Conservation (phyloP, 345 rosid genomes). For the Eucalyptus curtisii region DNA sequence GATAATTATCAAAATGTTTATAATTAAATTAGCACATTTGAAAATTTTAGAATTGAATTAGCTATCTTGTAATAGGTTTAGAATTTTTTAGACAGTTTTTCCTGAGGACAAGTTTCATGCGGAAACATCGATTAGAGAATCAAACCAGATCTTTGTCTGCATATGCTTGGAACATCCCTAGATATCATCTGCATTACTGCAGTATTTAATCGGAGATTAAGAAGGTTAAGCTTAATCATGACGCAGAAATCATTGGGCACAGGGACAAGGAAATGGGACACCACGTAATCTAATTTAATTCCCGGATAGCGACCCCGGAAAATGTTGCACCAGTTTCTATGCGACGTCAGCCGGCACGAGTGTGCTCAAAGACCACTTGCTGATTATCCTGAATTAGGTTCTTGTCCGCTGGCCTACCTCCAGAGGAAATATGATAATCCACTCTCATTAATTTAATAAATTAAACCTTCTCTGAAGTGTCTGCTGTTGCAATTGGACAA, state of each 20-base stretch:
- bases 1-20: no score
- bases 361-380: background rate
- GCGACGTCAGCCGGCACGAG: background rate
- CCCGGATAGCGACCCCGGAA: background rate
- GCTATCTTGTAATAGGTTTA: accelerated
- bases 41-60: no score
- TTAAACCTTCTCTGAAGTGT: background rate
- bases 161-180: background rate
- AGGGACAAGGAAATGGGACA: background rate
- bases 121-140: background rate
- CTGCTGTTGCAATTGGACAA: background rate
- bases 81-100: accelerated
- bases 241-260: background rate
- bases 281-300: background rate
- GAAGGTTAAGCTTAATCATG: background rate
- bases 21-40: accelerated
- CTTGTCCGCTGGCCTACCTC: background rate
- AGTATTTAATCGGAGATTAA: background rate
- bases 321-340: accelerated
- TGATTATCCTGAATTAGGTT: background rate
- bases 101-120: background rate
- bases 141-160: background rate
- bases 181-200: background rate
- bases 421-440: background rate
- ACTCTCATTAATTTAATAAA: background rate